Evolutionary conservation across 805 yeast genomes (phyloP).

Genomic region (Yamadazyma philogaea): DNA sequence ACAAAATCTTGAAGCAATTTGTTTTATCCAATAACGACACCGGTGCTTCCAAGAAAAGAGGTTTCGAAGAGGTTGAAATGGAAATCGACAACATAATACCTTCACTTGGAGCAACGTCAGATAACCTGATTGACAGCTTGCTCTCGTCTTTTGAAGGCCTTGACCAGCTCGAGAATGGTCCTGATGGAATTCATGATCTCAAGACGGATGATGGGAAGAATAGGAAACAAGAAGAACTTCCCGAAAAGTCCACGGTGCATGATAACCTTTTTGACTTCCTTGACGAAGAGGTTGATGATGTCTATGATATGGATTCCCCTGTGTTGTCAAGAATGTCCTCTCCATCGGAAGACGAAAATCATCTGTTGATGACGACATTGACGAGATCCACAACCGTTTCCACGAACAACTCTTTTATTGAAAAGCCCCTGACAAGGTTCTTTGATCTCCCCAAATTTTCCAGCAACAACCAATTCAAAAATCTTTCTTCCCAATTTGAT

Average conservation of each 20-base stretch:
- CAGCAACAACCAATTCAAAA: slow-evolving; percentile 1
- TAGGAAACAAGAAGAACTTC: not conserved
- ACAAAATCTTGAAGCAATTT: slow-evolving; percentile 32
- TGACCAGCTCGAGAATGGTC: not conserved
- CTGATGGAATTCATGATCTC: not conserved
- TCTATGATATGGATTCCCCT: slow-evolving; percentile 21
- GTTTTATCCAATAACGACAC: slow-evolving; percentile 15
- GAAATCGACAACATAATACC: not conserved
- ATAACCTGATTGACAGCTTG: slow-evolving; percentile 2
- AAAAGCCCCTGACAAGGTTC: slow-evolving; percentile 19
- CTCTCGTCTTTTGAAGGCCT: not conserved
- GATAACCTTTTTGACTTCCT: slow-evolving; percentile 6
- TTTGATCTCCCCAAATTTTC: slow-evolving; percentile 31
- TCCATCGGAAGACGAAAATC: slow-evolving; percentile 28
- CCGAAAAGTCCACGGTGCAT: not conserved
- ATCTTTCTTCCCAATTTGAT: slow-evolving; percentile 10
- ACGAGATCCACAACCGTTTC: slow-evolving; percentile 43
- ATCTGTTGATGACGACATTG: slow-evolving; percentile 37
- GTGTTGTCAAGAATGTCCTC: slow-evolving; percentile 38
- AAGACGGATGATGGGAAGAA: not conserved
- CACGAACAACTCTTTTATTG: slow-evolving; percentile 24
- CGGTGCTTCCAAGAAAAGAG: slow-evolving; percentile 7
- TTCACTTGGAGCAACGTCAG: not conserved
- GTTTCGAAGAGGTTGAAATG: slow-evolving; percentile 5
- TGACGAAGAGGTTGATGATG: slow-evolving; percentile 17